Conservation (phyloP, 225 moss, liverwort and hornwort species). For the Physcomitrium patens region DNA sequence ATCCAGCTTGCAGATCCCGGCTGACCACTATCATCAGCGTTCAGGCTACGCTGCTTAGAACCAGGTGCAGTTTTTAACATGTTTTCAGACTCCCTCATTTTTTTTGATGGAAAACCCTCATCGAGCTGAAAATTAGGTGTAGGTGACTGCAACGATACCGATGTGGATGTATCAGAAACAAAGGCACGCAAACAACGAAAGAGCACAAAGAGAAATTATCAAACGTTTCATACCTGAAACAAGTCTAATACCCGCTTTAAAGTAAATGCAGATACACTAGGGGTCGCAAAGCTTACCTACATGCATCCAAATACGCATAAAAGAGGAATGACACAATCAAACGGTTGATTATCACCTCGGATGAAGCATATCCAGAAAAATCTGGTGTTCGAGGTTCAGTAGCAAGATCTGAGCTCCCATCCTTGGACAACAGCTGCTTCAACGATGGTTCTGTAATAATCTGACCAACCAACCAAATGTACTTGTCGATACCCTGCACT, state of each 20-base stretch:
- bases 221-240: neutral
- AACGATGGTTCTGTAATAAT: slow-evolving; percentile 87
- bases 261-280: slow-evolving; percentile 9
- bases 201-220: neutral
- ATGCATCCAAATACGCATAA: slow-evolving; percentile 6
- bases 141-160: slow-evolving; percentile 44
- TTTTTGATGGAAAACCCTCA: slow-evolving; percentile 58
- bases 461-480: slow-evolving; percentile 99
- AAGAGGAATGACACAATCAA: slow-evolving; percentile 18
- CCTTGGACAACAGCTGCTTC: slow-evolving; percentile 77
- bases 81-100: slow-evolving; percentile 60
- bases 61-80: slow-evolving; percentile 42
- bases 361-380: slow-evolving; percentile 50
- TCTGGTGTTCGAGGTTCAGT: slow-evolving; percentile 57
- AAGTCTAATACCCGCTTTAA: neutral
- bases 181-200: slow-evolving; percentile 16
- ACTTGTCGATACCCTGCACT: slow-evolving; percentile 95
- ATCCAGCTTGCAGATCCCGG: slow-evolving; percentile 59
- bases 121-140: slow-evolving; percentile 50
- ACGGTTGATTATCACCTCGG: slow-evolving; percentile 44
- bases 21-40: slow-evolving; percentile 59
- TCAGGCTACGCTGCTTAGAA: slow-evolving; percentile 52
- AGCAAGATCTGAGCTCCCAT: slow-evolving; percentile 54
- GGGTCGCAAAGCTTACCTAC: slow-evolving; percentile 10
- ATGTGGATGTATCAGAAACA: slow-evolving; percentile 29